Evolutionary conservation across 176 grass and related monocot genomes (phyloP).

Genomic region (Aegilops longissima): DNA sequence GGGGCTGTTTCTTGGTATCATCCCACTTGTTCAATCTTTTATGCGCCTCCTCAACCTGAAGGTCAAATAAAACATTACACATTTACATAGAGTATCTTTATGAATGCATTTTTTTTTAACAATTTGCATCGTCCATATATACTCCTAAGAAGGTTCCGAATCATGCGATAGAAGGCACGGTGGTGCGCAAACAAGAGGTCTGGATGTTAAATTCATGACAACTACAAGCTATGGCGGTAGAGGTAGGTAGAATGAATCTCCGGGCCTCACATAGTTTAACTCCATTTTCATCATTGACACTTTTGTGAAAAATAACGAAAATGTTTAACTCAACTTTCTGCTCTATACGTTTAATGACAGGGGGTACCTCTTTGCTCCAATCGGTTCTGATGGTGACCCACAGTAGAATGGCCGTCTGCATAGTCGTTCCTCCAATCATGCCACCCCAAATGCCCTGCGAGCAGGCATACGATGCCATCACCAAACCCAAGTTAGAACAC

Average conservation of each 20-base stretch:
- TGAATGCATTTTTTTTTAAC: background rate
- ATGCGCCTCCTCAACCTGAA: conserved; percentile 59
- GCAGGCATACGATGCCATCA: background rate
- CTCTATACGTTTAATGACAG: background rate
- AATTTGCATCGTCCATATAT: background rate
- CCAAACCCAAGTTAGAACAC: background rate
- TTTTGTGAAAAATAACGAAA: background rate
- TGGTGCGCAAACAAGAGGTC: background rate
- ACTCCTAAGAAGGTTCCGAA: background rate
- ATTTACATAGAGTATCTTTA: background rate
- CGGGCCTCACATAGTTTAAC: background rate
- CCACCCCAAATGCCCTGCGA: conserved; percentile 77
- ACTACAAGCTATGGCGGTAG: too few species aligned
- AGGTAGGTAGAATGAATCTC: background rate
- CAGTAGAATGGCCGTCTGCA: conserved; percentile 68
- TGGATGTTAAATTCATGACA: background rate
- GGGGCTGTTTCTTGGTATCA: conserved; percentile 55
- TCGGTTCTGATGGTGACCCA: conserved; percentile 69
- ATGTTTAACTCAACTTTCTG: background rate
- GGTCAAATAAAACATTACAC: background rate
- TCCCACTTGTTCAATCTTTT: conserved; percentile 54
- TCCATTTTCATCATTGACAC: background rate
- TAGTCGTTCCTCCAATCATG: conserved; percentile 78
- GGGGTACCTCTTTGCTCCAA: conserved; percentile 69
- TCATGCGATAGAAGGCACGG: background rate